A percentile compares a stretch with the other conserved stretches of the same genome.
These are phyloP conservation scores for Cercospora sp. DNA, from an alignment of 2,329 filamentous ascomycete species.

Conservation along the genomic window DNA sequence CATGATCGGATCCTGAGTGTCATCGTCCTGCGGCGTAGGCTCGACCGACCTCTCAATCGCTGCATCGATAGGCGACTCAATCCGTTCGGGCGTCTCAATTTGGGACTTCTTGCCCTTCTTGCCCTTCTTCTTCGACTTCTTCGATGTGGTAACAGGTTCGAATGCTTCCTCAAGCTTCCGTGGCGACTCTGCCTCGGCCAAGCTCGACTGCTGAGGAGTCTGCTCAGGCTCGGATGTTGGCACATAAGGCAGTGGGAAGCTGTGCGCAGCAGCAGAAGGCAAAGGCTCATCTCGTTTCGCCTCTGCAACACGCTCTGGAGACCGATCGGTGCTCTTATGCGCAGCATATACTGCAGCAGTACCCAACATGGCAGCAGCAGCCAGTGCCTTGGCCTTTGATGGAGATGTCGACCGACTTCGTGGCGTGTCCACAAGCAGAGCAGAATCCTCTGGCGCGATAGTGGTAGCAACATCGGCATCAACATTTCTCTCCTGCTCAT, in stretches of 20 bases:
- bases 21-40: background rate
- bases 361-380: slow-evolving; percentile 34
- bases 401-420: slow-evolving; percentile 22
- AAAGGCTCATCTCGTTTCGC: background rate
- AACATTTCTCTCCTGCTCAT: slow-evolving; percentile 17
- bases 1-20: background rate
- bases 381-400: slow-evolving; percentile 23
- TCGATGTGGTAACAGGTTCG: slow-evolving; percentile 16
- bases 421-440: background rate
- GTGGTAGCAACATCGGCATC: slow-evolving; percentile 1
- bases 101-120: slow-evolving; percentile 34
- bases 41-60: background rate
- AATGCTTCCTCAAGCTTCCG: slow-evolving; percentile 3
- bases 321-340: slow-evolving; percentile 19
- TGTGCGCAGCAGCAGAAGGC: slow-evolving; percentile 8
- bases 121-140: slow-evolving; percentile 30
- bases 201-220: background rate
- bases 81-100: slow-evolving; percentile 4
- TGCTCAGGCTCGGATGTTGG: background rate
- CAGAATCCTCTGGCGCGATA: background rate
- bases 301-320: slow-evolving; percentile 15
- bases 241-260: slow-evolving; percentile 20
- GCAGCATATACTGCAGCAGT: slow-evolving; percentile 32
- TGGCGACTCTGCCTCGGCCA: background rate
- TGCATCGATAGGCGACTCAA: background rate